Evolutionary conservation across 148 eudicot genomes (phyloP).

Genomic region (Pharnaceum exiguum): DNA sequence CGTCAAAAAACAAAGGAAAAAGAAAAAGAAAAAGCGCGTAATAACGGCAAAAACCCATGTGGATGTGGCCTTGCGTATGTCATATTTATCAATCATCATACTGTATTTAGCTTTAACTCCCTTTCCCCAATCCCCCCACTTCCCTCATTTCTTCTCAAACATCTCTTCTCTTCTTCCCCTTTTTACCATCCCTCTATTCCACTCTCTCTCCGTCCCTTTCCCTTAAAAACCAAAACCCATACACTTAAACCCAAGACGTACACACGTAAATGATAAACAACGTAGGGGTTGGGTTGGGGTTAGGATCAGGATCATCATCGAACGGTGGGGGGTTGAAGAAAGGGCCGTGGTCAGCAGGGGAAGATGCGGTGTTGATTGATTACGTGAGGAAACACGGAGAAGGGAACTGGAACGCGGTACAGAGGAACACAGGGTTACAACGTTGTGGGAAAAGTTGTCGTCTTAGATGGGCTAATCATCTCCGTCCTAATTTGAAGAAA

Average conservation of each 20-base stretch:
- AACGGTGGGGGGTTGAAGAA: slow-evolving; percentile 39
- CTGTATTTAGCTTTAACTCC: too few species aligned
- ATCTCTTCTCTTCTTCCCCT: background rate
- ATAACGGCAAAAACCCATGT: slow-evolving; percentile 23
- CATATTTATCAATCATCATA: background rate
- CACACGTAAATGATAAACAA: background rate
- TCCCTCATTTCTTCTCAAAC: slow-evolving; percentile 2
- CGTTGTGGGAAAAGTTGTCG: slow-evolving; percentile 94
- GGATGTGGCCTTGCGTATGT: slow-evolving; percentile 20
- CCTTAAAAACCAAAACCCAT: background rate
- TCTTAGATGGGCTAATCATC: slow-evolving; percentile 85
- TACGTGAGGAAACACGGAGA: slow-evolving; percentile 81
- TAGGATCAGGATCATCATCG: background rate
- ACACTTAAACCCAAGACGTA: background rate
- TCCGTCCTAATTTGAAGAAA: slow-evolving; percentile 75
- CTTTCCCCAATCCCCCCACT: background rate
- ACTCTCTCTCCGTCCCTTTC: background rate
- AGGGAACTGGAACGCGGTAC: slow-evolving; percentile 92
- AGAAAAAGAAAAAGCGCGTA: slow-evolving; percentile 2
- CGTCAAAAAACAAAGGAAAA: background rate
- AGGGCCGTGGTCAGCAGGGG: slow-evolving; percentile 83
- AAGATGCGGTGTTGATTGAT: slow-evolving; percentile 67
- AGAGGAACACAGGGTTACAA: slow-evolving; percentile 51
- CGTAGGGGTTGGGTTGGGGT: background rate
- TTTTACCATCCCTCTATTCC: background rate